Conservation (phyloP, 176 grass and related monocot species). For the Raddia distichophylla region DNA sequence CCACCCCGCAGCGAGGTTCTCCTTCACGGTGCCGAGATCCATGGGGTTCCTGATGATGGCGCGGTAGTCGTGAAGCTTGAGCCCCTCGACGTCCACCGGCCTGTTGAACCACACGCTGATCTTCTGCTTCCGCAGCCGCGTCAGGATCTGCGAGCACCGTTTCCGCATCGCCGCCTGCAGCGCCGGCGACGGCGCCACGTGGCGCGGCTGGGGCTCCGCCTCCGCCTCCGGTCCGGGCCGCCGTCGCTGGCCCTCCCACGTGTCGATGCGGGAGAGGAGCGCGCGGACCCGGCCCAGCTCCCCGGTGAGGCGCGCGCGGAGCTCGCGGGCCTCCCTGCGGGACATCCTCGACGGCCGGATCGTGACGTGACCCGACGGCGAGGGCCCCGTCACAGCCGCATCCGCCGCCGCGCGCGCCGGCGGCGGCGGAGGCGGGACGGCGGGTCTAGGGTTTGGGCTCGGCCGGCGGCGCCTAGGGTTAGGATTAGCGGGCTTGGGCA, state of each 20-base stretch:
- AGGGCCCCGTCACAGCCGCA: slow-evolving; percentile 1
- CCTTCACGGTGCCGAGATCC: slow-evolving; percentile 94
- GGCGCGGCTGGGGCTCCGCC: background rate
- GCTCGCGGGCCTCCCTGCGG: slow-evolving; percentile 52
- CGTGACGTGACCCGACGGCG: slow-evolving; percentile 33
- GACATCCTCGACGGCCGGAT: slow-evolving; percentile 48
- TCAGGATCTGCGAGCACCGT: slow-evolving; percentile 73
- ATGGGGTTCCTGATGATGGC: slow-evolving; percentile 82
- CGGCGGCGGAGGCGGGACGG: background rate
- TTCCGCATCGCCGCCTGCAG: slow-evolving; percentile 56
- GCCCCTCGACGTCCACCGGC: slow-evolving; percentile 69
- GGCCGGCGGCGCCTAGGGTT: slow-evolving; percentile 46
- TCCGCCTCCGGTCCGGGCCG: background rate
- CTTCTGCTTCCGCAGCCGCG: slow-evolving; percentile 69
- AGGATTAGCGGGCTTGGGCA: slow-evolving; percentile 45
- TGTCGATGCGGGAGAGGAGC: slow-evolving; percentile 63
- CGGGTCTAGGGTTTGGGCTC: slow-evolving; percentile 54
- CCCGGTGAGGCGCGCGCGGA: slow-evolving; percentile 59
- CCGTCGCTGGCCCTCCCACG: slow-evolving; percentile 30
- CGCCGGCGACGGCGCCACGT: slow-evolving; percentile 6
- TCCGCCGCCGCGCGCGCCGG: background rate
- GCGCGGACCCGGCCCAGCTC: slow-evolving; percentile 78
- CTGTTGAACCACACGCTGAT: slow-evolving; percentile 76
- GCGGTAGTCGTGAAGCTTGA: slow-evolving; percentile 83
- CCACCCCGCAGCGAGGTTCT: slow-evolving; percentile 50